A percentile compares a stretch with the other conserved stretches of the same genome.
Evolutionary conservation across 352 stramenopile genomes (phyloP).

Genomic region (Elongisporangium anandrum): DNA sequence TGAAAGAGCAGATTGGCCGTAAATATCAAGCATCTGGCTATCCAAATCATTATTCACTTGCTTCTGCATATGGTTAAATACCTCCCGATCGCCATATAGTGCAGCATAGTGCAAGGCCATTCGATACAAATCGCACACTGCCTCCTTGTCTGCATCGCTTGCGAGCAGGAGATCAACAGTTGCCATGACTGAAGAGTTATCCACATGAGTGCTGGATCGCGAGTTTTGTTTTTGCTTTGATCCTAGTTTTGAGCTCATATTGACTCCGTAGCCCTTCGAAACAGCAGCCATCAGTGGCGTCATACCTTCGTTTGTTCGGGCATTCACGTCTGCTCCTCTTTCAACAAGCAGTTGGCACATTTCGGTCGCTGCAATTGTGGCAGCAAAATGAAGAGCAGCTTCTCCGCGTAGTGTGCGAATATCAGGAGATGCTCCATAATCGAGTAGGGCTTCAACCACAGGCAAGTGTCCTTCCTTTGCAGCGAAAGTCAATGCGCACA

Average conservation of each 20-base stretch:
- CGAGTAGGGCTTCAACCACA: slow-evolving; percentile 76
- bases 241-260: slow-evolving; percentile 15
- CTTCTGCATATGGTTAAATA: slow-evolving; percentile 48
- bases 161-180: slow-evolving; percentile 77
- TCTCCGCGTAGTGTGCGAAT: slow-evolving; percentile 63
- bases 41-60: slow-evolving; percentile 41
- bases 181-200: slow-evolving; percentile 50
- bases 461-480: slow-evolving; percentile 57
- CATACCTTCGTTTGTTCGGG: slow-evolving; percentile 57
- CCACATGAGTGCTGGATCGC: slow-evolving; percentile 39
- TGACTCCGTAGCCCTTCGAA: slow-evolving; percentile 31
- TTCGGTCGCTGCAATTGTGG: slow-evolving; percentile 47
- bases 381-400: slow-evolving; percentile 77
- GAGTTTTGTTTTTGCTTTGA: slow-evolving; percentile 10
- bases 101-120: slow-evolving; percentile 75
- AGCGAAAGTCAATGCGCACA: slow-evolving; percentile 70
- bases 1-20: slow-evolving; percentile 45
- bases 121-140: slow-evolving; percentile 66
- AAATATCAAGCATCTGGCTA: slow-evolving; percentile 58
- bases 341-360: slow-evolving; percentile 75
- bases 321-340: slow-evolving; percentile 60
- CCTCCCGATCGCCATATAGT: slow-evolving; percentile 46
- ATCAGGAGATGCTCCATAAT: slow-evolving; percentile 73
- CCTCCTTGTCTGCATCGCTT: slow-evolving; percentile 46
- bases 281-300: slow-evolving; percentile 81